phyloP scores from a whole-genome alignment of 306 rosid species.

The Vigna angularis region DNA sequence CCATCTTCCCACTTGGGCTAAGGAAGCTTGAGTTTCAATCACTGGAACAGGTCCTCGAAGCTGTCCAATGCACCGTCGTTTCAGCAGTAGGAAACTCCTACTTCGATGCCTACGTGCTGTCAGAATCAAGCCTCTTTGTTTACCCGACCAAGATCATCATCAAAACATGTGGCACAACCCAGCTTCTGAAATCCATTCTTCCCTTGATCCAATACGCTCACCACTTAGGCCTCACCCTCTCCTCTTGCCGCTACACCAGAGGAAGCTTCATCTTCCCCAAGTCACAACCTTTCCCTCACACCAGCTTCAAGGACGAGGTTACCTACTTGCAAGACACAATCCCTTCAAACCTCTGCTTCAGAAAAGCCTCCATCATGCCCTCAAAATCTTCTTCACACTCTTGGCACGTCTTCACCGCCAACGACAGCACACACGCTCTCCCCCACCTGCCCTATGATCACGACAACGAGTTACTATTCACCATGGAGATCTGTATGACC shows the following conservation, averaged over 20 bases:
- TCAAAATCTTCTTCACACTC: slow-evolving; percentile 75
- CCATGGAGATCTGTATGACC: slow-evolving; percentile 95
- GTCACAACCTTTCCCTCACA: slow-evolving; percentile 86
- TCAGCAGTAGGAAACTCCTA: slow-evolving; percentile 85
- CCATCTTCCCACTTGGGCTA: slow-evolving; percentile 58
- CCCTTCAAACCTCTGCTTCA: slow-evolving; percentile 67
- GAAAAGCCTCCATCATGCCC: slow-evolving; percentile 92
- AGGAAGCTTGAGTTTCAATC: slow-evolving; percentile 70
- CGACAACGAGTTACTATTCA: slow-evolving; percentile 50
- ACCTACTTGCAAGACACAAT: slow-evolving; percentile 64
- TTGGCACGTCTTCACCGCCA: slow-evolving; percentile 93
- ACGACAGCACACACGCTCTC: not conserved
- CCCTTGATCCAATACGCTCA: slow-evolving; percentile 79
- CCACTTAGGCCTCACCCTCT: slow-evolving; percentile 63
- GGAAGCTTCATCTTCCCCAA: slow-evolving; percentile 91
- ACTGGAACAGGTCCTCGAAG: slow-evolving; percentile 67
- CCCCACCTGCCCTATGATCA: slow-evolving; percentile 28
- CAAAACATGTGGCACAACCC: slow-evolving; percentile 99
- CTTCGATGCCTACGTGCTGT: slow-evolving; percentile 88
- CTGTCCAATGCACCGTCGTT: slow-evolving; percentile 91
- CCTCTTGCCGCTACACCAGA: slow-evolving; percentile 82
- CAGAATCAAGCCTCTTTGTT: slow-evolving; percentile 96
- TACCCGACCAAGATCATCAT: slow-evolving; percentile 94
- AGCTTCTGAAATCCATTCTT: slow-evolving; percentile 83
- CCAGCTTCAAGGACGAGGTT: slow-evolving; percentile 86